Conservation (phyloP, 257 asterid species). For the Nicotiana paniculata region DNA sequence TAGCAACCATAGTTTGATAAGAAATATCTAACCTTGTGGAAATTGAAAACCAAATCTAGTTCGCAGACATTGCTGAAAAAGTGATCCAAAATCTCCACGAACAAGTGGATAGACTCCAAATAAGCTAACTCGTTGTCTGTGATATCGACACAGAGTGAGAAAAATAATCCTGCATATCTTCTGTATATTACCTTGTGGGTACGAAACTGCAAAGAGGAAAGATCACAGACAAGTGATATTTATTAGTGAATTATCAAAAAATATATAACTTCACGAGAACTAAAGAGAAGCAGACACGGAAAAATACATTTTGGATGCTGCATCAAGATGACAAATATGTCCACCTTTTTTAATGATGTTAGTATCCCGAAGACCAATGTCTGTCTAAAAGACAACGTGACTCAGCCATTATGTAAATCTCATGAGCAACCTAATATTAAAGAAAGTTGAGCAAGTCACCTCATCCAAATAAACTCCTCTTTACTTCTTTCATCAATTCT, state of each 20-base stretch:
- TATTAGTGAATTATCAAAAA: conserved; percentile 3
- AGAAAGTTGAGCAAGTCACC: background rate
- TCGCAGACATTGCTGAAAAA: conserved; percentile 98
- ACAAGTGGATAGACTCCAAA: conserved; percentile 86
- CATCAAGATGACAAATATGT: background rate
- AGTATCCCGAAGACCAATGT: background rate
- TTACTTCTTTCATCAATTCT: background rate
- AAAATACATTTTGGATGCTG: background rate
- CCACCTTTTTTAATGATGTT: background rate
- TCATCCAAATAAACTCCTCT: background rate
- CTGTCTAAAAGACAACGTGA: background rate
- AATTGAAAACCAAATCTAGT: conserved; percentile 90
- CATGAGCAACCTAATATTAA: background rate
- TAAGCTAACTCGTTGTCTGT: conserved; percentile 92
- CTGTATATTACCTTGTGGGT: conserved; percentile 94
- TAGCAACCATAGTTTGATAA: background rate
- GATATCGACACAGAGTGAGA: conserved; percentile 92
- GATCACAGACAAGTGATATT: background rate
- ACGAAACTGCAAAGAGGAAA: conserved; percentile 57
- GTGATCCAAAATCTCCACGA: conserved; percentile 96
- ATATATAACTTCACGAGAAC: background rate
- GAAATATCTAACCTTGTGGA: conserved; percentile 73
- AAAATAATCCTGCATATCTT: conserved; percentile 93
- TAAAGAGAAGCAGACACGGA: background rate
- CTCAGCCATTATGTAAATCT: background rate